A percentile compares a stretch with the other conserved stretches of the same genome.
phyloP scores from a whole-genome alignment of 192 early-diverging fungal species.

The Geranomyces michiganensis region DNA sequence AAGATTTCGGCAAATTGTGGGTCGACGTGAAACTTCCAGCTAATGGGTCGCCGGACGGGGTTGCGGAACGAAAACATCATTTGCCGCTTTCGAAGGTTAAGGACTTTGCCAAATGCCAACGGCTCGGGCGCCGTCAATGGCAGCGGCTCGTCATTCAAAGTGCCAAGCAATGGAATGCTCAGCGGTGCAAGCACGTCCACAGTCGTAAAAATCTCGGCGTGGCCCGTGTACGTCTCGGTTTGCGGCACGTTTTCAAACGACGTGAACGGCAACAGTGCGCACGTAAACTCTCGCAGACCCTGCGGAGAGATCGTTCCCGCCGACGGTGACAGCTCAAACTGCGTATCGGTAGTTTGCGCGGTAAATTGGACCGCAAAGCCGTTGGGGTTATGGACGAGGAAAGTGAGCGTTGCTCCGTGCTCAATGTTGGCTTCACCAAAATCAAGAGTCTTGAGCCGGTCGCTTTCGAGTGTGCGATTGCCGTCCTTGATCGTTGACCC shows the following conservation, averaged over 20 bases:
- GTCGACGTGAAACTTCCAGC: constrained; percentile 50
- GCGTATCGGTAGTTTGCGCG: constrained; percentile 27
- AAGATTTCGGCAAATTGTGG: constrained; percentile 47
- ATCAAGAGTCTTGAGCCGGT: constrained; percentile 36
- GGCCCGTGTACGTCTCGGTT: constrained; percentile 33
- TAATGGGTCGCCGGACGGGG: constrained; percentile 41
- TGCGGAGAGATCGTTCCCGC: constrained; percentile 29
- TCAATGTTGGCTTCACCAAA: constrained; percentile 52
- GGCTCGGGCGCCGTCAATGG: constrained; percentile 36
- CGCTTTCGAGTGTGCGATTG: constrained; percentile 32
- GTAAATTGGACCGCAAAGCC: constrained; percentile 36
- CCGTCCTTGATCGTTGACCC: constrained; percentile 27
- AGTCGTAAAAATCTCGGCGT: constrained; percentile 27
- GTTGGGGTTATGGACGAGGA: constrained; percentile 51
- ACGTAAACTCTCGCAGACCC: constrained; percentile 35
- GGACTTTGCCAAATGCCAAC: constrained; percentile 48
- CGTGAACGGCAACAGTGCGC: constrained; percentile 35
- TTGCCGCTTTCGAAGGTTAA: constrained; percentile 13
- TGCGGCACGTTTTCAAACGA: constrained; percentile 36
- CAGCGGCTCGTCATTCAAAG: constrained; percentile 48
- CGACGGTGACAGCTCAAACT: constrained; percentile 25
- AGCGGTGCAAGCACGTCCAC: constrained; percentile 28
- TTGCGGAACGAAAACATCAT: constrained; percentile 48
- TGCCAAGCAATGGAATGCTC: constrained; percentile 34
- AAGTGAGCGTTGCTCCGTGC: constrained; percentile 28